Evolutionary conservation across 108 stramenopile species (phyloP), one percentile per base, ranked within the genome.

Genomic region (Schizochytrium sp.): DNA sequence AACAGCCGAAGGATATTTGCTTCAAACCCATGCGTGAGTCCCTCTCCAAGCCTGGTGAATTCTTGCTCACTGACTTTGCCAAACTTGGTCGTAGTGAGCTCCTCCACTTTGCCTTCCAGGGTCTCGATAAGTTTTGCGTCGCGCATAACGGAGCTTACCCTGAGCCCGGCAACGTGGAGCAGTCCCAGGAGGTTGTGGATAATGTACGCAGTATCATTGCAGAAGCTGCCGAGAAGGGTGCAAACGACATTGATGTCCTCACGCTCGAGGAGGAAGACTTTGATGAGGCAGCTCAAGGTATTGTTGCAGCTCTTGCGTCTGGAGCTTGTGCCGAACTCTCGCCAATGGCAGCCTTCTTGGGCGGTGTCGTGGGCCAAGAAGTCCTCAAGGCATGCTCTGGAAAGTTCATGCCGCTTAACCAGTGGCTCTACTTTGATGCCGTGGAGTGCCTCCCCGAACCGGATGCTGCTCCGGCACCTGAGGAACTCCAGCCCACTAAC

Each of bases 311-410:
- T 53, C 89, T 98, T 58, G 96, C 99, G 56, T 93, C 92, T 8
- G 96, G 97, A 87, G 90, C 96, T 28, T 92, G 93, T 53, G 97
- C 97, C 0, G 89, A 96, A 87, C 92, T 99, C 42, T 94, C 95
- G 61, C 98, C 99, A 57, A 97, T 99, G 96, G 96, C 96, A 91
- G 97, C 99, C 1, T 93, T 96, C 42, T 59, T 99, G 89, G 99
- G 99, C 59, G 99, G 98, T 15, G 95, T 99, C 56, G 96, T 98
- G n/a, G 99, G 98, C 13, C 98, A 99, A 90, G 99, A 99, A 94
- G 98, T 98, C 17, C 94, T 99, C 90, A 99, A 99, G 95, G 97
- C 98, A 1, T 97, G 97, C 94, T 96, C 95, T 61, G 98, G 97
- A 12, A 99, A 99, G 94, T 99, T 99, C 94, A 96, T 95, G 57